A percentile compares a stretch with the other conserved stretches of the same genome.
These are phyloP conservation scores for Amylostereum areolatum DNA, from an alignment of 1,284 basidiomycete species.

Conservation along the genomic window DNA sequence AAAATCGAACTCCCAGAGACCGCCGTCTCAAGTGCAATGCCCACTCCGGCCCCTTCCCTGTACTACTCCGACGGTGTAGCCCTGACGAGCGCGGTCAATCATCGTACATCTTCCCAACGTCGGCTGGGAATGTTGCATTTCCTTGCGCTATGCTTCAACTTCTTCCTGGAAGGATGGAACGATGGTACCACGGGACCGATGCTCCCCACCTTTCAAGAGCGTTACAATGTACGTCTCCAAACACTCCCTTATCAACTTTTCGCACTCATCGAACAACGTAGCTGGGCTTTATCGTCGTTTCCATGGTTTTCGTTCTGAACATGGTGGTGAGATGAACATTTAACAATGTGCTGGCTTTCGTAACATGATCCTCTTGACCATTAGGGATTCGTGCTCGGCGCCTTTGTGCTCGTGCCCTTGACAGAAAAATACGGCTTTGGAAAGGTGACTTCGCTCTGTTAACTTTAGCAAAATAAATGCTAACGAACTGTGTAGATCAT, in stretches of 20 bases:
- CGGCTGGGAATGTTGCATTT: conserved; percentile 23
- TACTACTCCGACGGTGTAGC: neutral
- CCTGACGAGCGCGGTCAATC: neutral
- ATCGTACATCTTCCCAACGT: conserved; percentile 11
- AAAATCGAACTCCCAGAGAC: neutral
- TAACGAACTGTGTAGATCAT: no score
- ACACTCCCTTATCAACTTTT: neutral
- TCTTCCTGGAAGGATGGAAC: conserved; percentile 51
- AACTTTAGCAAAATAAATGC: no score
- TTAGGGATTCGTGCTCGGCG: conserved; percentile 50
- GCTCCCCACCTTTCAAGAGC: conserved; percentile 46
- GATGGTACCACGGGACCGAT: conserved; percentile 51
- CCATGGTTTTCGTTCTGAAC: conserved; percentile 41
- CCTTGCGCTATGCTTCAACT: conserved; percentile 25
- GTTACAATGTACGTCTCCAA: conserved; percentile 39
- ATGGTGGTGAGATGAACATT: conserved; percentile 28
- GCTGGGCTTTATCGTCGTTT: conserved; percentile 43
- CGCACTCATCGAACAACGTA: conserved; percentile 9
- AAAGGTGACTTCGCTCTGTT: conserved; percentile 30
- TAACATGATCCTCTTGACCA: no score
- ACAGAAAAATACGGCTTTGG: conserved; percentile 55
- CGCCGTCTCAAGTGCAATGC: neutral
- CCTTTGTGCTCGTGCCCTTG: conserved; percentile 48
- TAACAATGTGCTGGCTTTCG: no score
- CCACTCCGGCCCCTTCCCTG: neutral